Evolutionary conservation across 2,329 filamentous ascomycete genomes (phyloP).

Genomic region (Corniculantispora saksenae): DNA sequence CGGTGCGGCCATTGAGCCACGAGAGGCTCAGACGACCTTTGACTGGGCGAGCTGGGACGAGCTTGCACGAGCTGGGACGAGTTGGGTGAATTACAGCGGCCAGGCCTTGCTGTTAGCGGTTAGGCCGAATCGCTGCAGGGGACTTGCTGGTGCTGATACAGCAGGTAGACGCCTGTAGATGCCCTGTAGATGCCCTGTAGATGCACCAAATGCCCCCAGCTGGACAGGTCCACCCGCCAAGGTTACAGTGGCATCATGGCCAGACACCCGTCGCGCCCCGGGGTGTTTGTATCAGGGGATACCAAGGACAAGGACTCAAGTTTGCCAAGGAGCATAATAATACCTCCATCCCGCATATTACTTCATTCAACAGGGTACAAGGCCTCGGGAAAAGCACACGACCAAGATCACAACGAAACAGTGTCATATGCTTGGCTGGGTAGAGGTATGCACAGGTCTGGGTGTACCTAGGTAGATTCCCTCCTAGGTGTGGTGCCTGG

Average conservation of each 20-base stretch:
- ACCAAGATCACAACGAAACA: background rate
- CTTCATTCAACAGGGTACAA: background rate
- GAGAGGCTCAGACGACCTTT: slow-evolving; percentile 1
- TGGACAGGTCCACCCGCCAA: background rate
- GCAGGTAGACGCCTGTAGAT: no score
- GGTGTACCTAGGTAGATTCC: no score
- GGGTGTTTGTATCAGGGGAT: no score
- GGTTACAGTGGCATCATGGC: background rate
- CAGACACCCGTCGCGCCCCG: no score
- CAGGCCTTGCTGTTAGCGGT: background rate
- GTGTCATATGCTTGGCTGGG: background rate
- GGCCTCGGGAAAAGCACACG: background rate
- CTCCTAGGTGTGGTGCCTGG: no score
- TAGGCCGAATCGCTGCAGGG: background rate
- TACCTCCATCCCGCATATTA: background rate
- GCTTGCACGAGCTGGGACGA: no score
- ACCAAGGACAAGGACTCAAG: no score
- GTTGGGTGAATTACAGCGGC: background rate
- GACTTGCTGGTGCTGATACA: no score
- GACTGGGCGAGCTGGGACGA: background rate
- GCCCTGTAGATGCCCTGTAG: background rate
- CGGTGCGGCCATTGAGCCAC: background rate
- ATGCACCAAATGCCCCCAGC: background rate
- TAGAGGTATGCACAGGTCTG: no score
- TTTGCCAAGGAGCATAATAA: background rate